Percentiles rank a stretch among this genome's conserved stretches.
Evolutionary conservation across 768 basidiomycete species (phyloP).

Genomic region (Scleroderma bovista): DNA sequence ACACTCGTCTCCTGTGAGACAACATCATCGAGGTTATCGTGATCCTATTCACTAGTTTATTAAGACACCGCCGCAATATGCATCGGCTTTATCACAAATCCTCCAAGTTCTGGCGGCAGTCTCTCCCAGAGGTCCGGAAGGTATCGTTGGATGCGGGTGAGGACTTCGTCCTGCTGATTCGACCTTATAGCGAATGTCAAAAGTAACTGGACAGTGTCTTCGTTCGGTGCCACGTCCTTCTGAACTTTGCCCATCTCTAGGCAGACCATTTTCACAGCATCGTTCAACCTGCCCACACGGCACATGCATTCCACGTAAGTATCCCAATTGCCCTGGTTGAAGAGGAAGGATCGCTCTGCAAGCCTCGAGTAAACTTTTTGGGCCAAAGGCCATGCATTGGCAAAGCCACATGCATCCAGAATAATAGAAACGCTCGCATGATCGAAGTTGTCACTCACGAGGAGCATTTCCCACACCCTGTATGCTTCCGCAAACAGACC

Average conservation of each 20-base stretch:
- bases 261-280: conserved; percentile 61
- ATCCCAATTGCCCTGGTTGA: conserved; percentile 73
- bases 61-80: conserved; percentile 8
- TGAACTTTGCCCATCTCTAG: conserved; percentile 53
- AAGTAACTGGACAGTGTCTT: conserved; percentile 47
- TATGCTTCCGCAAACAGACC: conserved; percentile 67
- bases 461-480: conserved; percentile 75
- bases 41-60: conserved; percentile 9
- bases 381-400: conserved; percentile 46
- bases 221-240: conserved; percentile 41
- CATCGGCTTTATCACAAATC: conserved; percentile 17
- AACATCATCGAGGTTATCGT: not conserved
- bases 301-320: conserved; percentile 85
- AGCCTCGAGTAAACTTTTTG: conserved; percentile 51
- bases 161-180: conserved; percentile 40
- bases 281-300: conserved; percentile 56
- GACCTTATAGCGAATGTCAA: conserved; percentile 45
- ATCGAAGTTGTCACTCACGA: conserved; percentile 51
- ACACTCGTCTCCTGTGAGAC: conserved; percentile 9
- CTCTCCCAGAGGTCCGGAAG: conserved; percentile 33
- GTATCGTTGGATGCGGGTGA: conserved; percentile 39
- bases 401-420: conserved; percentile 75
- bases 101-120: conserved; percentile 17
- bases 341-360: conserved; percentile 39
- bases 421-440: conserved; percentile 73